Base-by-base conservation (phyloP, 169 alveolate species). In the Plasmodium malariae region DNA sequence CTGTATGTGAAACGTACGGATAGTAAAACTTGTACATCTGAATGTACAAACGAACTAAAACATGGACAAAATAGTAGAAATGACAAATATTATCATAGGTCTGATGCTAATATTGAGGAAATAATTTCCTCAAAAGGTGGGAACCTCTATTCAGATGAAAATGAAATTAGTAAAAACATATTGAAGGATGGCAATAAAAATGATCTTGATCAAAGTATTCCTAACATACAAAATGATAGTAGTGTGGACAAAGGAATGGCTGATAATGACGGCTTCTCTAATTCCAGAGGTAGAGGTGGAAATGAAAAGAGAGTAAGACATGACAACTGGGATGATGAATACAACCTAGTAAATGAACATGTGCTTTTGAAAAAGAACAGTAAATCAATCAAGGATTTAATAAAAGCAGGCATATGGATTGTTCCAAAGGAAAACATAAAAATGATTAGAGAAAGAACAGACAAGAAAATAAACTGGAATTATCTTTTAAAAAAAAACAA, bases 381-480 rank as follows among this genome's bases (percentile, higher is more conserved):
- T 5, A 67, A 67, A 67, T 36, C 54, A 24, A 83, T 83, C 30
- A 83, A 49, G 51, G 91, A 83, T 0, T 59, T 83, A 19, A 83
- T 83, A 60, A 62, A 83, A 34, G 85, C 51, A 51, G 85, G 83
- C 0, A 54, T 60, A 12, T 83, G 91, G 91, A 63, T 59, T 3
- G 24, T 26, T 6, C 91, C 91, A 49, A 67, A 83, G 32, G 91
- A 83, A 43, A 83, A 83, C 26, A 17, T 83, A 55, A 83, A 67
- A 65, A 83, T 83, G 72, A 83, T 83, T 9, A 83, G 91, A 55
- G 60, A 83, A 48, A 49, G 91, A 43, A 68, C 83, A 19, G 24
- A 83, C 45, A 48, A 67, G 36, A 83, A 65, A 67, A 51, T 83
- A 0, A 83, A 83, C 54, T 83, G 91, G 91, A 83, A 83, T 37